Evolutionary conservation across 176 grass and related monocot genomes (phyloP).

Genomic region (Urochloa ruziziensis): DNA sequence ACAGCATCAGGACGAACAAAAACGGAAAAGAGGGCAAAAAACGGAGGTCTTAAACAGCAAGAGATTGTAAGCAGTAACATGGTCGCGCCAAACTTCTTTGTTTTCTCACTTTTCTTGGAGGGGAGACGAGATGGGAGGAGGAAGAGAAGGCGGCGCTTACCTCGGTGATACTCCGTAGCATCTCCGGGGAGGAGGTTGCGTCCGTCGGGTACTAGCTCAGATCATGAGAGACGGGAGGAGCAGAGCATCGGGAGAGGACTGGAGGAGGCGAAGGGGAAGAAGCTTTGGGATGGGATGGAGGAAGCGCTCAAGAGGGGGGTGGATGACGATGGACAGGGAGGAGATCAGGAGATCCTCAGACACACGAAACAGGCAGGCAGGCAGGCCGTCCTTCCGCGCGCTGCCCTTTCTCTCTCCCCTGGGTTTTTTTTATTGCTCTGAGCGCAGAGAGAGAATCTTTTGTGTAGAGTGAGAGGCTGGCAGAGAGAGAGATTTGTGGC

Average conservation of each 20-base stretch:
- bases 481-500: conserved; percentile 28
- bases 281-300: too few relatives aligned
- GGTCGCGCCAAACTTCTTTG: too few relatives aligned
- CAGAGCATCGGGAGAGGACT: not conserved
- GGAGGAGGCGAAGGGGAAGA: too few relatives aligned
- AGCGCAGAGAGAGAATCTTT: conserved; percentile 25
- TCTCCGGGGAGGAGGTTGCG: not conserved
- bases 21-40: not conserved
- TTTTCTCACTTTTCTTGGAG: not conserved
- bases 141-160: not conserved
- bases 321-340: conserved; percentile 3
- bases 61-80: too few relatives aligned
- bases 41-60: not conserved
- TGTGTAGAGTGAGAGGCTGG: not conserved
- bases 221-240: not conserved
- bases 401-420: not conserved
- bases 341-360: conserved; percentile 50
- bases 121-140: too few relatives aligned
- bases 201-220: not conserved
- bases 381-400: not conserved
- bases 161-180: not conserved
- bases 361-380: conserved; percentile 38
- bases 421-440: not conserved
- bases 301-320: not conserved
- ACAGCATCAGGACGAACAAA: not conserved